These are phyloP conservation scores for Nigrospora osmanthi DNA, from an alignment of 2,329 filamentous ascomycete genomes.

Conservation along the genomic window DNA sequence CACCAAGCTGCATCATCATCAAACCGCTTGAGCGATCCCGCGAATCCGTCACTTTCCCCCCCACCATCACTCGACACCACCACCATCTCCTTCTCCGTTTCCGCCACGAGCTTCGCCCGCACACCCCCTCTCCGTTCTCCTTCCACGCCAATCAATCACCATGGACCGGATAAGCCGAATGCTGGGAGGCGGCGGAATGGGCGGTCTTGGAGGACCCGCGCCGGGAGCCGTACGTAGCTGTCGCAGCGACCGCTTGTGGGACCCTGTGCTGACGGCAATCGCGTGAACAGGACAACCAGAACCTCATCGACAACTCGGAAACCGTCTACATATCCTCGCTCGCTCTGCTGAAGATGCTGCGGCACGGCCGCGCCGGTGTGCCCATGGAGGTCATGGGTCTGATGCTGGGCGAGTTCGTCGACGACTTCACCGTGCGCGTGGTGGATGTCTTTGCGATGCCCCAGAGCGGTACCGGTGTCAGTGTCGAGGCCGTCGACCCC, in stretches of 20 bases:
- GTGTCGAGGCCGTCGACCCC: constrained; percentile 94
- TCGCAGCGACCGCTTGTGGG: not conserved
- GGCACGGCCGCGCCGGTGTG: constrained; percentile 93
- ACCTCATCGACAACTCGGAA: constrained; percentile 96
- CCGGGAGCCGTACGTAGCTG: constrained; percentile 50
- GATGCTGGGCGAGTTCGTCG: constrained; percentile 97
- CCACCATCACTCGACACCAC: no score
- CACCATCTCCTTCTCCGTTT: no score
- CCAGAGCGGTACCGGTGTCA: constrained; percentile 95
- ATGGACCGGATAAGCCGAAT: constrained; percentile 94
- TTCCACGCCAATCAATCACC: constrained; percentile 11
- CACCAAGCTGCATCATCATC: no score
- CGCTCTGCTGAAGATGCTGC: constrained; percentile 95
- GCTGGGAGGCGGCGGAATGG: constrained; percentile 70
- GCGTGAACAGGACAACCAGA: constrained; percentile 66
- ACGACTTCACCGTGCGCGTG: constrained; percentile 96
- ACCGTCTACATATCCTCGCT: constrained; percentile 99
- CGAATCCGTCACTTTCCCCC: no score
- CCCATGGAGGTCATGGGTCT: constrained; percentile 99
- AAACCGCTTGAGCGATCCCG: no score
- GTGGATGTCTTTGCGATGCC: constrained; percentile 99
- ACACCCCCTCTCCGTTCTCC: not conserved
- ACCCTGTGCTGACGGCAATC: not conserved
- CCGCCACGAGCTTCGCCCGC: no score
- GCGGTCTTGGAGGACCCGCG: constrained; percentile 45